These are phyloP conservation scores for Saccharomycopsis babjevae DNA, from an alignment of 805 yeast species.

Conservation along the genomic window DNA sequence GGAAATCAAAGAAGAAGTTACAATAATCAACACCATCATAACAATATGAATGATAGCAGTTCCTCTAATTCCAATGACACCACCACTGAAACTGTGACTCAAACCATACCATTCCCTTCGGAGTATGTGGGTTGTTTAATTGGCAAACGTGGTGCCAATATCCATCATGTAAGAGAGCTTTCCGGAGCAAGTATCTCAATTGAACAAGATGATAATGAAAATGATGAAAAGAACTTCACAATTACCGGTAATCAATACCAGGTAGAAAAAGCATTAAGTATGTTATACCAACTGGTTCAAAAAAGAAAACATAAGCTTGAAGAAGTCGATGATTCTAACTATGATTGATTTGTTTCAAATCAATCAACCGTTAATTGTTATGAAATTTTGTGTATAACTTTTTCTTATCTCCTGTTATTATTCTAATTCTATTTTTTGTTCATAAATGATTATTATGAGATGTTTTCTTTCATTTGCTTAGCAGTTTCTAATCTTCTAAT, in stretches of 20 bases:
- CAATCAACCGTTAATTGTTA: neutral
- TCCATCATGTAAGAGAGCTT: constrained; percentile 71
- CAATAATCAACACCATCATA: constrained; percentile 9
- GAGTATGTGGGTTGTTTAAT: constrained; percentile 83
- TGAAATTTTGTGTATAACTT: neutral
- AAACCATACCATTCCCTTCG: constrained; percentile 54
- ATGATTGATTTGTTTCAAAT: neutral
- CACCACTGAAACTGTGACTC: constrained; percentile 23
- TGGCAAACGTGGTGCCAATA: constrained; percentile 77
- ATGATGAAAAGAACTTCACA: constrained; percentile 59
- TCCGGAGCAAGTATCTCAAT: constrained; percentile 75
- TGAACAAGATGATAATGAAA: constrained; percentile 55
- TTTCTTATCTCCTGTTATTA: neutral
- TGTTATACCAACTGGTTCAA: constrained; percentile 47
- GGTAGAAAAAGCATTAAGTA: constrained; percentile 49
- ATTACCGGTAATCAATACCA: constrained; percentile 44
- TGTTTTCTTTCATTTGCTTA: too few relatives aligned
- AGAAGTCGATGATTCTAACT: neutral
- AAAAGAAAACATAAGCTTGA: constrained; percentile 41
- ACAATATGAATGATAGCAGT: constrained; percentile 4
- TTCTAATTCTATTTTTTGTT: neutral
- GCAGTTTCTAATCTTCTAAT: too few relatives aligned
- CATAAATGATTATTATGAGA: neutral
- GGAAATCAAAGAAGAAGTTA: constrained; percentile 1
- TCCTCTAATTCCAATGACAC: constrained; percentile 4